Evolutionary conservation across 371 early-diverging fungal genomes (phyloP), one percentile per base, ranked within the genome.

Genomic region (Rhizopus delemar): DNA sequence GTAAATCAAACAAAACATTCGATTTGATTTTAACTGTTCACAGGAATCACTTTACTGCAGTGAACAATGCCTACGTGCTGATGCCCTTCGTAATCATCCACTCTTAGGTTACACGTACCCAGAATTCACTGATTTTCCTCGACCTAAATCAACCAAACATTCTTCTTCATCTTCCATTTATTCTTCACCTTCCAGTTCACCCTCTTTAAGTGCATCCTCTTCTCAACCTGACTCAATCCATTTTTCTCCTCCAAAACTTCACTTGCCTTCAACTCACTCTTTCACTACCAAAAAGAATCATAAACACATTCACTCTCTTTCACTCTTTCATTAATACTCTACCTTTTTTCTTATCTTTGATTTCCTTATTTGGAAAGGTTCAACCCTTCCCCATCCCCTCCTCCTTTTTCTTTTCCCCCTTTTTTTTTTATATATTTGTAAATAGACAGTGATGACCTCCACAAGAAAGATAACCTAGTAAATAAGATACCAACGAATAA

Each of bases 21-120:
- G 48, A 48, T 16, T 53, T 46, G 33, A 57, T 41, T 9, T 15
- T 51, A 3, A 22, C 41, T 38, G 22, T 41, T 22, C 9, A 38
- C 55, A 73, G 73, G 64, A 73, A 59, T 70, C 70, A n/a, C 68
- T 73, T 49, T 73, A 73, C 55, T 73, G 73, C 56, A 70, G 70
- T 46, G 73, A 73, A 48, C 62, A 67, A 56, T 73, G 73, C 38
- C 22, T 73, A 33, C 61, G 65, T 16, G 56, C 62, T 16, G 73
- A 73, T 60, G 70, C 73, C 33, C 67, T 73, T 46, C 61, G 66
- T 9, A 67, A 70, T 38, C 70, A 73, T 53, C 70, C 73, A 41
- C 53, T 73, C 22, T 51, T 73, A 8, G 73, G 73, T 56, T 73
- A 73, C 48, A 65, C 58, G 13, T 73, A 70, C 38, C 62, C 60